Evolutionary conservation across 2,329 filamentous ascomycete genomes (phyloP), one percentile per base, ranked within the genome.

Genomic region (Cercospora berteroae): DNA sequence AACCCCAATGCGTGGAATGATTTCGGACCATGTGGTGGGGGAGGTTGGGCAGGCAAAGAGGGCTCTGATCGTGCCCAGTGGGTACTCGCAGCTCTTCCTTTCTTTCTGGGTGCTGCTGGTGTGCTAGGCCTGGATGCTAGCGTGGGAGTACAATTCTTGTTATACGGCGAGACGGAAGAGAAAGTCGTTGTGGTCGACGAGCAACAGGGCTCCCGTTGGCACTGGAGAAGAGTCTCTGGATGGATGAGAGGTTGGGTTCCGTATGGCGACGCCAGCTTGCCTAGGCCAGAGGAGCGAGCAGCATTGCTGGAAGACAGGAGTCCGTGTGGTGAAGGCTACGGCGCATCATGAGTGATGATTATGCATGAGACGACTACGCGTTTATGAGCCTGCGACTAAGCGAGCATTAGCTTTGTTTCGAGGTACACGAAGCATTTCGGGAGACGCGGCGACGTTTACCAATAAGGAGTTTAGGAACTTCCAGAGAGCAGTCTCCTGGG

Each of bases 241-340:
- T 89, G 86, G 86, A 88, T 89, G 87, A 82, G 87, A 67, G 87
- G 87, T 2, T 89, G 87, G 88, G 83, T 88, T 39, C 88, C 88
- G 1, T 83, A 79, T 63, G 79, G 61, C 16, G 23, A 83, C 27
- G 80, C 78, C 68, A 79, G 80, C 7, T 76, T 76, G 5, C 78
- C 73, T 33, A 64, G 64, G 39, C 58, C 39, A n/a, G 66, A 29
- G 4, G 71, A 74, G 64, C 58, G 70, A 25, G 66, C 70, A 39
- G 68, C 68, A 27, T 67, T 75, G 68, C 33, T 73, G 50, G 55
- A 61, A 9, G 33, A 64, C 12, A 57, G 55, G 3, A 63, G 48
- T n/a, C 56, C 63, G 52, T 63, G 44, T 60, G 67, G 66, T 20
- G 68, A 70, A 10, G 72, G 72, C 2, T 74, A 74, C 69, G 74